A percentile compares a stretch with the other conserved stretches of the same genome.
phyloP scores from a whole-genome alignment of 345 rosid species.

The Syzygium grande region DNA sequence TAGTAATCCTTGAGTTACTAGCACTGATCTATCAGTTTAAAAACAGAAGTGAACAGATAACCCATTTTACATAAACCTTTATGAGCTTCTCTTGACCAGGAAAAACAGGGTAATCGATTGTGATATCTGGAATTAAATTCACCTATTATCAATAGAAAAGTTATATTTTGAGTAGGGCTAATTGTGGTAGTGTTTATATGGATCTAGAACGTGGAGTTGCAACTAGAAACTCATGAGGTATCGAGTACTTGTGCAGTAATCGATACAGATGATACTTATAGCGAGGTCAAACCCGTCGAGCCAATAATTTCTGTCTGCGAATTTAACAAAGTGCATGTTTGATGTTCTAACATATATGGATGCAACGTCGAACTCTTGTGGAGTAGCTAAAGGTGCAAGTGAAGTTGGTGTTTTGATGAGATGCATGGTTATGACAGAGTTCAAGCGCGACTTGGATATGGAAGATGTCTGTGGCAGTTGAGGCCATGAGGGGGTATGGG shows the following conservation, averaged over 20 bases:
- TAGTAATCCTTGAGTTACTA: too few relatives aligned
- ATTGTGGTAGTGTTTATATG: too few relatives aligned
- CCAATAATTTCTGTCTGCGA: fast-evolving
- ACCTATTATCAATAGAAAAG: fast-evolving
- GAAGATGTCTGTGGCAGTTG: background rate
- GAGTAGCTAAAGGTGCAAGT: background rate
- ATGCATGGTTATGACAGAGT: background rate
- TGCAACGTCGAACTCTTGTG: fast-evolving
- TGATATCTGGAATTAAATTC: too few relatives aligned
- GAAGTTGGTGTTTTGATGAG: background rate
- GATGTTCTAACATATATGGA: background rate
- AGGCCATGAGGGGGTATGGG: background rate
- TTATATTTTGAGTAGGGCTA: background rate
- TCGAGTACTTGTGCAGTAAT: background rate
- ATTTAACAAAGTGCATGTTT: background rate
- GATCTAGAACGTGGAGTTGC: fast-evolving
- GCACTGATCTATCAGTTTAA: too few relatives aligned
- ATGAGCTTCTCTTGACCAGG: too few relatives aligned
- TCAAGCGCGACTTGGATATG: background rate
- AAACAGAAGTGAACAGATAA: too few relatives aligned
- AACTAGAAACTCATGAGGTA: background rate
- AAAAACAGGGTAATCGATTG: background rate
- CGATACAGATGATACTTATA: fast-evolving
- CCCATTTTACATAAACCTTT: too few relatives aligned
- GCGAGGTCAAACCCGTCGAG: fast-evolving